Evolutionary conservation across 305 asterid species (phyloP).

Genomic region (Fraxinus latifolia): DNA sequence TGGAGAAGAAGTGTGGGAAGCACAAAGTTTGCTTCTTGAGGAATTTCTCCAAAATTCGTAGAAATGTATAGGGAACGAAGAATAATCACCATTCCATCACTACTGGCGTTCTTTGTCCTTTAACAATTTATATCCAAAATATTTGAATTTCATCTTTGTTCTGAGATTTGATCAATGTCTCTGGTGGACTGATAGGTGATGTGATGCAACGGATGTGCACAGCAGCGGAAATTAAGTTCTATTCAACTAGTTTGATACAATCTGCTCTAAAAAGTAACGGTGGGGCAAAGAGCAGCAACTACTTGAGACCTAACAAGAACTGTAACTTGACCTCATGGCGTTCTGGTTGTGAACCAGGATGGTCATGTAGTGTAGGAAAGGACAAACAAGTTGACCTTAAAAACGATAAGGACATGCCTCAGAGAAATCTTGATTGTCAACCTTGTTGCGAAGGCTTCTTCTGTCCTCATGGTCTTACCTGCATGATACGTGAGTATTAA

Average conservation of each 20-base stretch:
- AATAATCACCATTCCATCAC: background rate
- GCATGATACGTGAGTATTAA: conserved; percentile 73
- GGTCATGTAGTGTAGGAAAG: conserved; percentile 55
- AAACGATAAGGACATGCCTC: conserved; percentile 48
- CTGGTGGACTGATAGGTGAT: conserved; percentile 32
- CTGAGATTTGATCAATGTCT: background rate
- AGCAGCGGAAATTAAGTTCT: conserved; percentile 64
- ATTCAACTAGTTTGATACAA: conserved; percentile 38
- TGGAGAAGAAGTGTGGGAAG: background rate
- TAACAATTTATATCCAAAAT: background rate
- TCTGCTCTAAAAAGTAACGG: conserved; percentile 21
- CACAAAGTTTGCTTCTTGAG: background rate
- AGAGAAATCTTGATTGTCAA: conserved; percentile 39
- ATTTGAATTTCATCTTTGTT: background rate
- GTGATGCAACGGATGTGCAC: conserved; percentile 65
- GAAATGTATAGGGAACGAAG: background rate
- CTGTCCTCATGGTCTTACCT: conserved; percentile 82
- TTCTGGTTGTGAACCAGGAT: conserved; percentile 76
- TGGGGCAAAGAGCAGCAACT: conserved; percentile 32
- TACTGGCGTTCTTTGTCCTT: background rate
- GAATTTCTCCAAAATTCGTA: background rate
- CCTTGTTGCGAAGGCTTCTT: conserved; percentile 80
- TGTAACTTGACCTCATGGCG: conserved; percentile 74
- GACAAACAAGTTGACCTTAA: conserved; percentile 42
- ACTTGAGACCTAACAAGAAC: conserved; percentile 55